Percentiles rank a stretch among this genome's conserved stretches.
Evolutionary conservation across 306 rosid species (phyloP).

Genomic region (Erythrophleum fordii): DNA sequence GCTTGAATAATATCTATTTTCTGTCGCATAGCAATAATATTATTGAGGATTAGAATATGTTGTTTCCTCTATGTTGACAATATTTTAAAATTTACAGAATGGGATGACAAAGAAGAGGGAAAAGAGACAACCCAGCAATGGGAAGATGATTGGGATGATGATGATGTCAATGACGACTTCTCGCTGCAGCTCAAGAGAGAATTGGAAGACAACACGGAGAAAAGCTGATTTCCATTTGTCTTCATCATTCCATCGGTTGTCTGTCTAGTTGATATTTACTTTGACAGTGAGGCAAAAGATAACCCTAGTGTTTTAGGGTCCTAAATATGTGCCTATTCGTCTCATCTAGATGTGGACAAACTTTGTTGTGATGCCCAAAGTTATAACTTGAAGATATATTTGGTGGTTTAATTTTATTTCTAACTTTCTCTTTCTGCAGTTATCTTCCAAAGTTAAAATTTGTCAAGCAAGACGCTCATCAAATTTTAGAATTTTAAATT

Average conservation of each 20-base stretch:
- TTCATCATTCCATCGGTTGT: neutral
- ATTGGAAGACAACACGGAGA: conserved; percentile 26
- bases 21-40: neutral
- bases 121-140: conserved; percentile 65
- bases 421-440: neutral
- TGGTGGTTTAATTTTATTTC: neutral
- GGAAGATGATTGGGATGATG: conserved; percentile 81
- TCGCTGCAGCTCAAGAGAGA: conserved; percentile 39
- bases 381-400: neutral
- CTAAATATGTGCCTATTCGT: neutral
- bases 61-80: neutral
- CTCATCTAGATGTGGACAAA: neutral
- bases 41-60: neutral
- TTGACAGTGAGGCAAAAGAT: neutral
- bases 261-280: neutral
- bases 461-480: neutral
- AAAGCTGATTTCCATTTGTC: conserved; percentile 37
- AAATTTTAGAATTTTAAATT: neutral
- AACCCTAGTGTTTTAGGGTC: neutral
- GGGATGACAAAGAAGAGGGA: conserved; percentile 34
- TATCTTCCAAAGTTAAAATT: neutral
- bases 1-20: neutral
- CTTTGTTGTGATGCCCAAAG: neutral
- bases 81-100: neutral
- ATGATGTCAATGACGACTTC: conserved; percentile 69